phyloP scores from a whole-genome alignment of 345 rosid species.

The Eucalyptus rudis region DNA sequence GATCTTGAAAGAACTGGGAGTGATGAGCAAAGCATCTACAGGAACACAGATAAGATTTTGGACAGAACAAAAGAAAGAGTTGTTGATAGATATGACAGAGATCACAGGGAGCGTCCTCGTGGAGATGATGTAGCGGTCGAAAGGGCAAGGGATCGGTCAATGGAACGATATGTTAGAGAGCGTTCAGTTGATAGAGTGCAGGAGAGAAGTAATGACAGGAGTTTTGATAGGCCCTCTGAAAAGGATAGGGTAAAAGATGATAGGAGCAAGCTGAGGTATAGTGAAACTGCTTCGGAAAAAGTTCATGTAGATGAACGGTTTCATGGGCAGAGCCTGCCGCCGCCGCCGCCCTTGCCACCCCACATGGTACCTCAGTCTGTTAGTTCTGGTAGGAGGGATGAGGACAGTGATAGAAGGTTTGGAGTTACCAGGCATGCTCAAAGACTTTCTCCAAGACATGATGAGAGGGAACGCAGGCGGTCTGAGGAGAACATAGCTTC shows the following conservation, averaged over 20 bases:
- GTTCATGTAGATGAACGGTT: constrained; percentile 66
- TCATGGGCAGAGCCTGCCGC: constrained; percentile 88
- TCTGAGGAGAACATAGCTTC: constrained; percentile 80
- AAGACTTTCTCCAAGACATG: constrained; percentile 94
- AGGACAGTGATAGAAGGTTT: constrained; percentile 74
- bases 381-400: constrained; percentile 60
- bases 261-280: constrained; percentile 47
- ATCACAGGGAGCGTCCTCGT: constrained; percentile 63
- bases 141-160: constrained; percentile 65
- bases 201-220: constrained; percentile 57
- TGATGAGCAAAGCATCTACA: constrained; percentile 52
- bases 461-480: constrained; percentile 84
- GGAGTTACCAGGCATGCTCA: constrained; percentile 64
- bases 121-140: constrained; percentile 54
- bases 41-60: constrained; percentile 38
- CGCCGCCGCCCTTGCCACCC: constrained; percentile 96
- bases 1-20: constrained; percentile 46
- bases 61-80: constrained; percentile 81
- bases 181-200: constrained; percentile 77
- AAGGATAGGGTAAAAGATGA: constrained; percentile 76
- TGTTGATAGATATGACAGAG: constrained; percentile 76
- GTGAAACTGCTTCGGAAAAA: constrained; percentile 51
- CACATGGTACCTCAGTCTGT: constrained; percentile 76
- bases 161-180: constrained; percentile 88
- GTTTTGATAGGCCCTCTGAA: constrained; percentile 45